These are phyloP conservation scores for Cenchrus purpureus DNA, from an alignment of 176 grass and related monocot genomes.

Conservation along the genomic window DNA sequence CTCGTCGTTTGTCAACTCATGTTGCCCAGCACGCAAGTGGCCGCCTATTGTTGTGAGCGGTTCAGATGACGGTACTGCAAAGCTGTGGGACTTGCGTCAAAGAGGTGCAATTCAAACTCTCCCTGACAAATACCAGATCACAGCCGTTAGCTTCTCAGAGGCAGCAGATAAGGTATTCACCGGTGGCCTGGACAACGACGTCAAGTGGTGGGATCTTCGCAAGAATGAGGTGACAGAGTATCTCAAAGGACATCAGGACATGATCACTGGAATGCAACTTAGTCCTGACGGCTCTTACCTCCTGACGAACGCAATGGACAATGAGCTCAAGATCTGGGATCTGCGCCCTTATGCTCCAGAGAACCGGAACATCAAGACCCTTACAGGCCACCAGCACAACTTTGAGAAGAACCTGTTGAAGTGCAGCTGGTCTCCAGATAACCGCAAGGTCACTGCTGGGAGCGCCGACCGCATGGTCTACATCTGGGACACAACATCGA, in stretches of 20 bases:
- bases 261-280: constrained; percentile 97
- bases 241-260: constrained; percentile 95
- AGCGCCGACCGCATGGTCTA: constrained; percentile 98
- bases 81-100: constrained; percentile 97
- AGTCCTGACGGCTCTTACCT: constrained; percentile 96
- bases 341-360: constrained; percentile 97
- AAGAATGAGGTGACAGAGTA: constrained; percentile 86
- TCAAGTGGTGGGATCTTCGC: constrained; percentile 99
- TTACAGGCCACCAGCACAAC: constrained; percentile 93
- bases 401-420: constrained; percentile 98
- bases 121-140: constrained; percentile 97
- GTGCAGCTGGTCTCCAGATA: constrained; percentile 92
- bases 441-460: constrained; percentile 91
- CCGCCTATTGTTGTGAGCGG: constrained; percentile 90
- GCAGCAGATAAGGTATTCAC: constrained; percentile 94
- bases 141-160: constrained; percentile 92
- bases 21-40: constrained; percentile 83
- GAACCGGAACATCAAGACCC: constrained; percentile 93
- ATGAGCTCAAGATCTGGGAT: constrained; percentile 93
- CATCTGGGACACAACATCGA: constrained; percentile 96
- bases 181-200: constrained; percentile 87
- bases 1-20: constrained; percentile 95
- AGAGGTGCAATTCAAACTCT: constrained; percentile 97
- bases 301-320: constrained; percentile 96
- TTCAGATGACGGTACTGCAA: constrained; percentile 93